These are phyloP conservation scores for Sclerospora graminicola DNA, from an alignment of 352 stramenopile genomes.

Conservation along the genomic window DNA sequence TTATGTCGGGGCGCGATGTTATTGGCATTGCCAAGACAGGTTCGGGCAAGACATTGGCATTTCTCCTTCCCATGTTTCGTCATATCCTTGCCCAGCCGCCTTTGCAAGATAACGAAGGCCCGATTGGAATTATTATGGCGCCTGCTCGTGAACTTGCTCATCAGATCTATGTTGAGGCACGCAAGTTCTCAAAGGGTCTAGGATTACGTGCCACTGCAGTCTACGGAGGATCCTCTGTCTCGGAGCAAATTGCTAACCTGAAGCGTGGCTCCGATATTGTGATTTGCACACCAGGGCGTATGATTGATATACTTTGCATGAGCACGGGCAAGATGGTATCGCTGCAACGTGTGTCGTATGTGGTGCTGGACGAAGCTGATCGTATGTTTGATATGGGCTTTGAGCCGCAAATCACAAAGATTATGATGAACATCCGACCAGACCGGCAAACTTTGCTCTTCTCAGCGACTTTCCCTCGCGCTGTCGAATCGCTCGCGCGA, in stretches of 20 bases:
- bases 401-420: constrained; percentile 97
- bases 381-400: constrained; percentile 99
- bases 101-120: constrained; percentile 91
- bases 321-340: constrained; percentile 94
- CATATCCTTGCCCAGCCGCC: constrained; percentile 92
- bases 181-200: constrained; percentile 90
- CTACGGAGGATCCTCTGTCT: constrained; percentile 91
- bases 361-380: constrained; percentile 99
- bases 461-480: constrained; percentile 95
- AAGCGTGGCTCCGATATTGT: constrained; percentile 97
- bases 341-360: constrained; percentile 94
- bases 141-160: constrained; percentile 96
- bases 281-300: constrained; percentile 95
- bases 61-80: constrained; percentile 89
- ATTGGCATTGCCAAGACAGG: constrained; percentile 99
- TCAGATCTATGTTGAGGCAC: constrained; percentile 96
- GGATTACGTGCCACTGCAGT: constrained; percentile 91
- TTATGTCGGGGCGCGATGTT: constrained; percentile 98
- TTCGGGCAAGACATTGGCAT: constrained; percentile 87
- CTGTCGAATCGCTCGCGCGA: constrained; percentile 84
- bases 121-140: constrained; percentile 97
- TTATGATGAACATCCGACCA: constrained; percentile 88
- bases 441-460: constrained; percentile 94
- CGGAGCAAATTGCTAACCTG: constrained; percentile 98
- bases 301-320: constrained; percentile 99